Percentiles rank a stretch among this genome's conserved stretches.
Evolutionary conservation across 129 eudicot genomes (phyloP).

Genomic region (Ambrosia artemisiifolia): DNA sequence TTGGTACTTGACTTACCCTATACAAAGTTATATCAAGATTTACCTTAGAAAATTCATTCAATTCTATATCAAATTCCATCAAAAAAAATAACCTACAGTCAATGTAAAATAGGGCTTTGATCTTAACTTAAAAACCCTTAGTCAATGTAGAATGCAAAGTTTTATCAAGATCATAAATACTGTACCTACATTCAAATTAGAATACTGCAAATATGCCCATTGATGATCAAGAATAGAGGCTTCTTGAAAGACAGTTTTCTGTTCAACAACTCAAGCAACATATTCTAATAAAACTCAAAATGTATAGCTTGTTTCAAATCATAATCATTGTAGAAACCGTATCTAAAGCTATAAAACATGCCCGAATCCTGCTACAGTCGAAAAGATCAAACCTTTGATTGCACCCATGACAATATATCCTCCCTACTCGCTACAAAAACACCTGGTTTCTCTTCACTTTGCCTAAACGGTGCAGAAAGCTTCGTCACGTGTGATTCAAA

Average conservation of each 20-base stretch:
- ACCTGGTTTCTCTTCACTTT: conserved; percentile 55
- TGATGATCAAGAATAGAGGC: neutral
- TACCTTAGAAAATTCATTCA: too few relatives aligned
- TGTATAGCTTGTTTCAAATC: conserved; percentile 29
- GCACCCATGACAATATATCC: conserved; percentile 59
- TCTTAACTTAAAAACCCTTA: too few relatives aligned
- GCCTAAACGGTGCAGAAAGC: conserved; percentile 60
- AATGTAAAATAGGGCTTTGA: too few relatives aligned
- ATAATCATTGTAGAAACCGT: conserved; percentile 25
- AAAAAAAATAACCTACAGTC: too few relatives aligned
- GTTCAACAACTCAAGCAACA: neutral
- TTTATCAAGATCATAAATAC: too few relatives aligned
- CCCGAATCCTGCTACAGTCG: conserved; percentile 26
- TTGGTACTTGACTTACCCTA: too few relatives aligned
- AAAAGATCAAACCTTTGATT: conserved; percentile 38
- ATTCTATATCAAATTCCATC: too few relatives aligned
- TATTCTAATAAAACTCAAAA: conserved; percentile 17
- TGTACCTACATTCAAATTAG: neutral
- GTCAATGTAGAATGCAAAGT: too few relatives aligned
- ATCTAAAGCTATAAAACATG: conserved; percentile 34
- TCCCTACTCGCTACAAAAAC: conserved; percentile 62
- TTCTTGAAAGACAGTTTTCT: neutral
- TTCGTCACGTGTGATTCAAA: conserved; percentile 48
- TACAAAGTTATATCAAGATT: too few relatives aligned
- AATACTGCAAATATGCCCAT: neutral